Evolutionary conservation across 441 rosid genomes (phyloP).

Genomic region (Bocquillonia castaneifolia): DNA sequence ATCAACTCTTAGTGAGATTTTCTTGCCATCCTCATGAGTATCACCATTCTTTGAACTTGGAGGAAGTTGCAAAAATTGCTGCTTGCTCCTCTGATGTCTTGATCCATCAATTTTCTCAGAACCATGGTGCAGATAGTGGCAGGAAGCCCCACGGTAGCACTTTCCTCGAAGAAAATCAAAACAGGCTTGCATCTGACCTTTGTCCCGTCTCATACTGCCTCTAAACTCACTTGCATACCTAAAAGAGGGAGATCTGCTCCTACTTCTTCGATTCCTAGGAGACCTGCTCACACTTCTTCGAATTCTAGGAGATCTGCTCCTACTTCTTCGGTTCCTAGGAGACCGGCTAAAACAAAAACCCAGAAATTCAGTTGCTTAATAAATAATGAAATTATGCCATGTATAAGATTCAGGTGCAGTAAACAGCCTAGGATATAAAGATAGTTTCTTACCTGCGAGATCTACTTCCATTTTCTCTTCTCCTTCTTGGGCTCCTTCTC

Average conservation of each 20-base stretch:
- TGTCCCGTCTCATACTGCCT: slow-evolving; percentile 34
- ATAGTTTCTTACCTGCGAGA: slow-evolving; percentile 45
- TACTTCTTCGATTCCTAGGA: slow-evolving; percentile 32
- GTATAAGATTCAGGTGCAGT: neutral
- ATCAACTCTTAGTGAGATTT: slow-evolving; percentile 20
- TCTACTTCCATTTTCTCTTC: slow-evolving; percentile 45
- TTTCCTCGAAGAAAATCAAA: slow-evolving; percentile 55
- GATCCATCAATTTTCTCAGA: slow-evolving; percentile 32
- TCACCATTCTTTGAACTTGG: slow-evolving; percentile 22
- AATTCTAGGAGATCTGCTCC: slow-evolving; percentile 41
- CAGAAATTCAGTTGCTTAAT: slow-evolving; percentile 18
- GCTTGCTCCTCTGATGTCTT: slow-evolving; percentile 34
- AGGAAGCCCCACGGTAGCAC: slow-evolving; percentile 59
- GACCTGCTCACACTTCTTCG: slow-evolving; percentile 36
- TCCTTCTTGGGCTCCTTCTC: slow-evolving; percentile 36
- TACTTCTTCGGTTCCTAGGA: slow-evolving; percentile 36
- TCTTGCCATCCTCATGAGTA: slow-evolving; percentile 27
- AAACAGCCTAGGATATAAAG: neutral
- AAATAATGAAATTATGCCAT: neutral
- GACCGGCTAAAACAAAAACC: slow-evolving; percentile 44
- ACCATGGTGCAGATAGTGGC: slow-evolving; percentile 54
- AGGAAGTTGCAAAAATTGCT: slow-evolving; percentile 26
- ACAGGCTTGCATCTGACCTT: slow-evolving; percentile 40
- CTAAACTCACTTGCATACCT: slow-evolving; percentile 28
- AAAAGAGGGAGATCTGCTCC: slow-evolving; percentile 44